Evolutionary conservation across 306 rosid species (phyloP).

Genomic region (Begonia masoniana): DNA sequence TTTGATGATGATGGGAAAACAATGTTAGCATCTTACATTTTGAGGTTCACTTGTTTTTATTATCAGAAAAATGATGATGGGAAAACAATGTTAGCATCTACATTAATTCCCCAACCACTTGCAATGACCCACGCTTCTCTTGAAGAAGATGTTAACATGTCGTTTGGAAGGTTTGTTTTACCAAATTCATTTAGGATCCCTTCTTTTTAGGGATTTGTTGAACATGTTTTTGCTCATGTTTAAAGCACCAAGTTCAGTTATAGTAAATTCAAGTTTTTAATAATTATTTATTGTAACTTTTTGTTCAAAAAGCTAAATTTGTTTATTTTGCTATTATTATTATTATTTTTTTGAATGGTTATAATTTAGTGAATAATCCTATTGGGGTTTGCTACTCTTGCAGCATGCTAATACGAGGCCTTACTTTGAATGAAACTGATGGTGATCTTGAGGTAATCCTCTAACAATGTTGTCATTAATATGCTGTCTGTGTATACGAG

Average conservation of each 20-base stretch:
- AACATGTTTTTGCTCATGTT: no score
- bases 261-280: slow-evolving; percentile 4
- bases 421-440: slow-evolving; percentile 66
- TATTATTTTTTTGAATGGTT: not conserved
- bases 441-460: slow-evolving; percentile 79
- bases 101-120: slow-evolving; percentile 84
- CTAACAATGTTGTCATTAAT: no score
- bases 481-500: no score
- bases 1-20: slow-evolving; percentile 50
- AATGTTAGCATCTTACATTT: slow-evolving; percentile 59
- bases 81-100: slow-evolving; percentile 80
- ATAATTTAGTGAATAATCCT: slow-evolving; percentile 11
- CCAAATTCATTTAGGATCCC: slow-evolving; percentile 11
- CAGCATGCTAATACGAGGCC: slow-evolving; percentile 86
- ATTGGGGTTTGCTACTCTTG: slow-evolving; percentile 17
- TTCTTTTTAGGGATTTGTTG: not conserved
- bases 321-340: no score
- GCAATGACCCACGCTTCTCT: slow-evolving; percentile 48
- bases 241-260: slow-evolving; percentile 1
- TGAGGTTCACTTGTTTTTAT: not conserved
- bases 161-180: slow-evolving; percentile 83
- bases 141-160: slow-evolving; percentile 86
- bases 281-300: slow-evolving; percentile 3
- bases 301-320: not conserved
- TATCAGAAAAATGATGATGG: slow-evolving; percentile 77